A percentile compares a stretch with the other conserved stretches of the same genome.
phyloP scores from a whole-genome alignment of 2,329 filamentous ascomycete species.

The Colletotrichum chrysophilum region DNA sequence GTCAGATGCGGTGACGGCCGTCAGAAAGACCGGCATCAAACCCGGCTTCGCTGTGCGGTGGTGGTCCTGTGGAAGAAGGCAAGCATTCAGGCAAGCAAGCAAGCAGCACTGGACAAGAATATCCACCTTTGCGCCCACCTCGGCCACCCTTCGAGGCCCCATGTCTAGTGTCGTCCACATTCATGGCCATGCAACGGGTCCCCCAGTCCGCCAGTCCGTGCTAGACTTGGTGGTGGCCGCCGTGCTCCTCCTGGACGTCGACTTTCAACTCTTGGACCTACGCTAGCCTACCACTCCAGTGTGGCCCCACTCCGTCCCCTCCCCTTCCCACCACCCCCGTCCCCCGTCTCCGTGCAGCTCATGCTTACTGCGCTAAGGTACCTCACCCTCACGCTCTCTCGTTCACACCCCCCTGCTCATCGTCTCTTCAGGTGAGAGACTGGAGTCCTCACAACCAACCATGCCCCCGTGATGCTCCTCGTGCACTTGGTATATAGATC shows the following conservation, averaged over 20 bases:
- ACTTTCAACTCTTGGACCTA: background rate
- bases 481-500: slow-evolving; percentile 22
- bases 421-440: slow-evolving; percentile 10
- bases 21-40: background rate
- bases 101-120: background rate
- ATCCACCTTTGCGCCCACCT: slow-evolving; percentile 7
- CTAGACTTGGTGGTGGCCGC: background rate
- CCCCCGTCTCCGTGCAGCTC: slow-evolving; percentile 6
- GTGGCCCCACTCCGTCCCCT: slow-evolving; percentile 4
- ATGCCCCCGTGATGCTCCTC: background rate
- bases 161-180: slow-evolving; percentile 6
- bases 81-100: background rate
- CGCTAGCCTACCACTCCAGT: background rate
- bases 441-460: slow-evolving; percentile 13
- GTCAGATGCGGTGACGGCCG: background rate
- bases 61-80: too few relatives aligned
- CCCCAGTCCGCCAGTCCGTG: background rate
- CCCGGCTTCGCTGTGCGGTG: background rate
- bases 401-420: background rate
- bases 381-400: background rate
- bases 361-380: background rate
- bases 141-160: background rate
- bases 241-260: background rate
- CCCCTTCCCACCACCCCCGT: background rate
- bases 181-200: slow-evolving; percentile 16